phyloP scores from a whole-genome alignment of 306 rosid genomes.

The Cucurbita maxima region DNA sequence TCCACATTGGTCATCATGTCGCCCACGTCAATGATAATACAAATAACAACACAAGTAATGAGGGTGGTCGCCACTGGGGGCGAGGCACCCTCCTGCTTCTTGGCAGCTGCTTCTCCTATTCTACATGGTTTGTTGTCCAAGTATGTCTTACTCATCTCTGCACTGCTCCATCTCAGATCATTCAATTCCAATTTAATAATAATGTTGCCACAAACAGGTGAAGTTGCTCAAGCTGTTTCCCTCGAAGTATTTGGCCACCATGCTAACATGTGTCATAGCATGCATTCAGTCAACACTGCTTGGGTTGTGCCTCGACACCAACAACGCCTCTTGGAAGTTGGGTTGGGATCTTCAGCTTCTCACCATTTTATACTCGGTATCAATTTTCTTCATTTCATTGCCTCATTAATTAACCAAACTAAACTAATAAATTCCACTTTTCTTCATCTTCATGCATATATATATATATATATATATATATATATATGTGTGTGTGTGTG shows the following conservation, averaged over 20 bases:
- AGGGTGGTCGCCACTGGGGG: slow-evolving; percentile 10
- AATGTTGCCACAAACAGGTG: slow-evolving; percentile 15
- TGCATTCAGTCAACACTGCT: slow-evolving; percentile 29
- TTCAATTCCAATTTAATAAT: no score
- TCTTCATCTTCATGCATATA: no score
- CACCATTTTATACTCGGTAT: slow-evolving; percentile 50
- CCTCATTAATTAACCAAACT: no score
- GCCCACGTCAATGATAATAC: no score
- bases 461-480: no score
- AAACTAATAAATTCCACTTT: no score
- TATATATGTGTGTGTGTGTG: no score
- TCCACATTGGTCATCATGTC: slow-evolving; percentile 19
- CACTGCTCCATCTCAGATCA: no score
- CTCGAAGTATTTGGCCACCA: slow-evolving; percentile 30
- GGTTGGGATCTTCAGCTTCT: slow-evolving; percentile 40
- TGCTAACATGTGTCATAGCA: slow-evolving; percentile 41
- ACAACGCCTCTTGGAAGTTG: slow-evolving; percentile 32
- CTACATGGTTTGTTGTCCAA: slow-evolving; percentile 42
- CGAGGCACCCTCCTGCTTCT: slow-evolving; percentile 40
- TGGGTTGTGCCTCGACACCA: slow-evolving; percentile 28
- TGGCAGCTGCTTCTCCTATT: slow-evolving; percentile 31
- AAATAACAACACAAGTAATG: no score
- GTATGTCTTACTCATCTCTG: slow-evolving; percentile 12
- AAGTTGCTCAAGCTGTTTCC: slow-evolving; percentile 35
- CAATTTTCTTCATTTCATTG: no score